Conservation (phyloP, 305 asterid genomes). For the Solanum hybrid region DNA sequence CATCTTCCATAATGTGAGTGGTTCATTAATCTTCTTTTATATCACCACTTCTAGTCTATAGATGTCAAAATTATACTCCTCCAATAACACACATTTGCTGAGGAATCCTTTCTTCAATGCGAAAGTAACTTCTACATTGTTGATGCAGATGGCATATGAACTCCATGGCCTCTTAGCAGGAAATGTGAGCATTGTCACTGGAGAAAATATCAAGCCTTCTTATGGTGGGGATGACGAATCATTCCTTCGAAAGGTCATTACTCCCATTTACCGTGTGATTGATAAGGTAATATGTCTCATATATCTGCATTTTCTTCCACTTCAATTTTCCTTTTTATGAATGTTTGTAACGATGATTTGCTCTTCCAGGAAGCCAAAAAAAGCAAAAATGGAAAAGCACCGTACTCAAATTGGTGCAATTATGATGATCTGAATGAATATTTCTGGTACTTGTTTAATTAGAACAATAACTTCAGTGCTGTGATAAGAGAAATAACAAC, state of each 20-base stretch:
- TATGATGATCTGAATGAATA: slow-evolving; percentile 93
- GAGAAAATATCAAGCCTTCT: slow-evolving; percentile 98
- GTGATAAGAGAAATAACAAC: background rate
- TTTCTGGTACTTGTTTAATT: slow-evolving; percentile 59
- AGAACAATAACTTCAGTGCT: slow-evolving; percentile 5
- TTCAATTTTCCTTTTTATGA: background rate
- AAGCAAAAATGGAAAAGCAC: slow-evolving; percentile 77
- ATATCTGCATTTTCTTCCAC: slow-evolving; percentile 6
- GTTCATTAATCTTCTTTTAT: slow-evolving; percentile 14
- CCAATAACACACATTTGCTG: background rate
- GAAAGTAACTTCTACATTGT: background rate
- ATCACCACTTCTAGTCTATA: background rate
- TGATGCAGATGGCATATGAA: slow-evolving; percentile 92
- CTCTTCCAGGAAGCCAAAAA: slow-evolving; percentile 71
- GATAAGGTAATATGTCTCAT: slow-evolving; percentile 52
- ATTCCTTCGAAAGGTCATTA: slow-evolving; percentile 78
- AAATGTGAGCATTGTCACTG: slow-evolving; percentile 96
- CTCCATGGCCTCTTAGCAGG: slow-evolving; percentile 99
- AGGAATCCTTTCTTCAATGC: background rate
- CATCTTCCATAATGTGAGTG: slow-evolving; percentile 92
- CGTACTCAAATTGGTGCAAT: slow-evolving; percentile 96
- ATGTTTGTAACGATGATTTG: slow-evolving; percentile 11
- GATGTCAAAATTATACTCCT: background rate
- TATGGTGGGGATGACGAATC: slow-evolving; percentile 96
- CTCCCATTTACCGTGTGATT: slow-evolving; percentile 88